Percentiles rank a stretch among this genome's conserved stretches.
Conservation (phyloP, 2,329 filamentous ascomycete genomes). For the Cytospora chrysosperma region DNA sequence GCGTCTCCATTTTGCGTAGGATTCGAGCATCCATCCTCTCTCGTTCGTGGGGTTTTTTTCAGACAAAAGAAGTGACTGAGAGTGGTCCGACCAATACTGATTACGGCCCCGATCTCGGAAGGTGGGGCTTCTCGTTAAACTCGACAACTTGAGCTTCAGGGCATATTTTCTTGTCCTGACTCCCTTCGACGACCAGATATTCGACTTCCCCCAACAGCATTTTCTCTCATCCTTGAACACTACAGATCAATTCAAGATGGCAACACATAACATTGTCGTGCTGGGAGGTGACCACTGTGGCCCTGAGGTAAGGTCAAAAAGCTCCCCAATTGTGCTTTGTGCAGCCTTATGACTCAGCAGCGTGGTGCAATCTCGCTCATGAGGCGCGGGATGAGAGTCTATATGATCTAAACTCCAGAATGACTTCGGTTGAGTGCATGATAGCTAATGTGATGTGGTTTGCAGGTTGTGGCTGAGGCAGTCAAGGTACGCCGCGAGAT, state of each 20-base stretch:
- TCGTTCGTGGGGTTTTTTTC: not conserved
- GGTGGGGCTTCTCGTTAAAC: conserved; percentile 13
- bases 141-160: not conserved
- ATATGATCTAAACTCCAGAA: not conserved
- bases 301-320: conserved; percentile 64
- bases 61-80: conserved; percentile 1
- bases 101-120: conserved; percentile 23
- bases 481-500: conserved; percentile 65
- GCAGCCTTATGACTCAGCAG: not conserved
- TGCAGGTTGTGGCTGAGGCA: conserved; percentile 76
- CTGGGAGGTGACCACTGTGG: conserved; percentile 83
- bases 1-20: not conserved
- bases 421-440: not conserved
- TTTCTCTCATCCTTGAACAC: not conserved
- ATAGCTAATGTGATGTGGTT: not conserved
- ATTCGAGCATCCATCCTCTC: not conserved
- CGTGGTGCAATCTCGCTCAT: not conserved
- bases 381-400: not conserved
- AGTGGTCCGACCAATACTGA: conserved; percentile 9
- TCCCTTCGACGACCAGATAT: not conserved
- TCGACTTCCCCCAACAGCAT: conserved; percentile 1
- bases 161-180: not conserved
- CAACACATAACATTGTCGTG: conserved; percentile 74
- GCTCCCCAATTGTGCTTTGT: not conserved
- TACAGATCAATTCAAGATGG: conserved; percentile 46